phyloP scores from a whole-genome alignment of 805 yeast genomes.

The Saturnispora kantuleensis region DNA sequence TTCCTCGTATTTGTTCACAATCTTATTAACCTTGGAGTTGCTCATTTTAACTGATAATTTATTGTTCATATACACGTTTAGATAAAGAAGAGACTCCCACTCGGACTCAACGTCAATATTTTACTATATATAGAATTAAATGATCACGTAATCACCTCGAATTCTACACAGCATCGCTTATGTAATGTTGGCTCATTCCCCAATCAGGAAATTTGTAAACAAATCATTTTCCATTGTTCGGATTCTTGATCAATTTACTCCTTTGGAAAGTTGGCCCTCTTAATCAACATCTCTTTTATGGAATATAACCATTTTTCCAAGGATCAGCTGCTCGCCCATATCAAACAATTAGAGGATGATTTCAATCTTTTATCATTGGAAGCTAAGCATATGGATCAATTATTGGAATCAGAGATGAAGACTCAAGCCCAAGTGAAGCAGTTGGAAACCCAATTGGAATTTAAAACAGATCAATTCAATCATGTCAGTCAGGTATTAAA shows the following conservation, averaged over 20 bases:
- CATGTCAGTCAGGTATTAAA: conserved; percentile 2
- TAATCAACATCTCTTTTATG: background rate
- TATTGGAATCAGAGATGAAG: conserved; percentile 18
- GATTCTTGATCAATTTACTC: no score
- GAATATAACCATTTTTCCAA: background rate
- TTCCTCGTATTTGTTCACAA: no score
- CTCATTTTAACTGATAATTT: no score
- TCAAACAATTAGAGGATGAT: conserved; percentile 9
- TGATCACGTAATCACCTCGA: no score
- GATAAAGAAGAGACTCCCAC: no score
- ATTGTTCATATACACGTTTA: no score
- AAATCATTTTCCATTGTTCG: background rate
- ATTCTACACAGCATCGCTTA: no score
- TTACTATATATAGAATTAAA: no score
- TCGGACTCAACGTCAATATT: no score
- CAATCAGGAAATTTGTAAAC: conserved; percentile 5
- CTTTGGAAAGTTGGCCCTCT: no score
- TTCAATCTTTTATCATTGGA: conserved; percentile 16
- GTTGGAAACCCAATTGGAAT: background rate
- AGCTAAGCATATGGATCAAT: conserved; percentile 20
- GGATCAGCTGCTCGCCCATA: background rate
- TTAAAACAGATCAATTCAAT: conserved; percentile 4
- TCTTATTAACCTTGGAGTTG: no score
- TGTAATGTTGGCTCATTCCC: background rate
- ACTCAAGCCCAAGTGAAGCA: conserved; percentile 3